Evolutionary conservation across 495 filamentous ascomycete genomes (phyloP).

Genomic region (Penicillium coffeae): DNA sequence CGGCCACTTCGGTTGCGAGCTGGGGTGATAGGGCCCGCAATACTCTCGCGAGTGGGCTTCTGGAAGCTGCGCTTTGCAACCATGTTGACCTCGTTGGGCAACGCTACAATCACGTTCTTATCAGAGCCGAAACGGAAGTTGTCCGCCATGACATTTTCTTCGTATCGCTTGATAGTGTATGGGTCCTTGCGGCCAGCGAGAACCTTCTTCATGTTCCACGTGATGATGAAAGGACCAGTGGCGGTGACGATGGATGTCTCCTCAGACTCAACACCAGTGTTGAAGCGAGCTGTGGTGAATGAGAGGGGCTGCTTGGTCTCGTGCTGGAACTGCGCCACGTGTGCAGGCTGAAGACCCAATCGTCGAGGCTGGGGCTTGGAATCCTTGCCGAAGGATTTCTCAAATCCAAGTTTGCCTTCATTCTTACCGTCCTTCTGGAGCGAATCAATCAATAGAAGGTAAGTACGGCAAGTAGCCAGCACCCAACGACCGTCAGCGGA

Average conservation of each 20-base stretch:
- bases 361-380: slow-evolving; percentile 90
- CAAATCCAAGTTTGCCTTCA: slow-evolving; percentile 94
- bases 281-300: slow-evolving; percentile 92
- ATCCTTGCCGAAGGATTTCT: slow-evolving; percentile 88
- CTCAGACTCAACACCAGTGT: slow-evolving; percentile 72
- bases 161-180: slow-evolving; percentile 94
- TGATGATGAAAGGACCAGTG: slow-evolving; percentile 96
- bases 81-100: slow-evolving; percentile 98
- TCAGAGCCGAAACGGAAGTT: slow-evolving; percentile 97
- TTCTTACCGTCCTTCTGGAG: slow-evolving; percentile 92
- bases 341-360: slow-evolving; percentile 77
- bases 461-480: slow-evolving; percentile 89
- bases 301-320: slow-evolving; percentile 82
- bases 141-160: slow-evolving; percentile 94
- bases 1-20: slow-evolving; percentile 38
- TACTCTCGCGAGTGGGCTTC: slow-evolving; percentile 89
- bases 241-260: slow-evolving; percentile 95
- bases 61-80: slow-evolving; percentile 78
- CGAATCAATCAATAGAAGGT: slow-evolving; percentile 88
- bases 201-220: slow-evolving; percentile 92
- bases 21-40: slow-evolving; percentile 61
- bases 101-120: slow-evolving; percentile 94
- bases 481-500: slow-evolving; percentile 94
- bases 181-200: slow-evolving; percentile 73
- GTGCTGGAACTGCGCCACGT: slow-evolving; percentile 95